phyloP scores from a whole-genome alignment of 75 land plant genomes.

The Adiantum capillusveneris region DNA sequence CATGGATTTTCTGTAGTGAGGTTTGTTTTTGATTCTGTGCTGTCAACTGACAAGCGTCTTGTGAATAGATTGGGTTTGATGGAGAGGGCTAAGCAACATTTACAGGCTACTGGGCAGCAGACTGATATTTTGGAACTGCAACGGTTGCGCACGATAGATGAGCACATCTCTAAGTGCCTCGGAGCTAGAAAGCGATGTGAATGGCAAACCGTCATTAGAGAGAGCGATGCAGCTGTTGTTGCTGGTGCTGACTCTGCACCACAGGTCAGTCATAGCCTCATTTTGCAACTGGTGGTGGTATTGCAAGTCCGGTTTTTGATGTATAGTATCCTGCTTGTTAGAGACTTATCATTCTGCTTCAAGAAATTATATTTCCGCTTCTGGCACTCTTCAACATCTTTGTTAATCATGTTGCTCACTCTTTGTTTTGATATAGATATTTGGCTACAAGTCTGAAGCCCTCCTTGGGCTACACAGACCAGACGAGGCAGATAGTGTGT shows the following conservation, averaged over 20 bases:
- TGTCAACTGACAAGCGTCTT: too few species aligned
- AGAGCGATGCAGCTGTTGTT: constrained; percentile 69
- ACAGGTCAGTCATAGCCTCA: constrained; percentile 33
- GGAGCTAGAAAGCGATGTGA: constrained; percentile 59
- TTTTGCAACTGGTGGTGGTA: too few species aligned
- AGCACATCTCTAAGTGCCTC: constrained; percentile 42
- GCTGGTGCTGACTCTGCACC: constrained; percentile 79
- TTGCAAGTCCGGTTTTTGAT: too few species aligned
- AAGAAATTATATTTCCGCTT: too few species aligned
- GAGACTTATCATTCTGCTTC: too few species aligned
- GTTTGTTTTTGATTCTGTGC: neutral
- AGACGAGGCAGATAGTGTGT: constrained; percentile 63
- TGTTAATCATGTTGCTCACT: too few species aligned
- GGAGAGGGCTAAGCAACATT: constrained; percentile 57
- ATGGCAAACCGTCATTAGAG: constrained; percentile 69
- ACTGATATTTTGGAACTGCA: constrained; percentile 46
- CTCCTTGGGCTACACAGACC: constrained; percentile 58
- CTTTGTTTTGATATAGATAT: constrained; percentile 34
- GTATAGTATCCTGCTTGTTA: too few species aligned
- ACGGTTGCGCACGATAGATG: constrained; percentile 53
- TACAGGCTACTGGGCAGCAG: constrained; percentile 31
- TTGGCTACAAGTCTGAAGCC: constrained; percentile 76
- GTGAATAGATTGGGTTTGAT: constrained; percentile 65
- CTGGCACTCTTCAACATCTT: too few species aligned
- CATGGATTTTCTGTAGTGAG: too few species aligned